phyloP scores from a whole-genome alignment of 2,329 filamentous ascomycete genomes.

The Aspergillus aculeatus region DNA sequence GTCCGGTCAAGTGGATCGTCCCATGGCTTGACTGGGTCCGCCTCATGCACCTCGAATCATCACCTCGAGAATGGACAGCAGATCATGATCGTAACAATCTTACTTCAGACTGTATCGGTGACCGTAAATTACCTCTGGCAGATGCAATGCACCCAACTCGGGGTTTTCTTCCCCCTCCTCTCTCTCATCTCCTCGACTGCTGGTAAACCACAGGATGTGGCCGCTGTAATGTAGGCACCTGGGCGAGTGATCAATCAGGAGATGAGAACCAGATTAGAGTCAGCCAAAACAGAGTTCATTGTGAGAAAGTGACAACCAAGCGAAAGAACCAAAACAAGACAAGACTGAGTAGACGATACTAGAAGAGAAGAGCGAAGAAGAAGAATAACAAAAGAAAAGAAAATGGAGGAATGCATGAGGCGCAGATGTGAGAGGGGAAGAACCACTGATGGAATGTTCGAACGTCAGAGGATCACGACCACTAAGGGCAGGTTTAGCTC shows the following conservation, averaged over 20 bases:
- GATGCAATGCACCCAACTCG: background rate
- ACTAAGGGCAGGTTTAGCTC: conserved; percentile 3
- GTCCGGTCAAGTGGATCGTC: background rate
- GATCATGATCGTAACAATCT: background rate
- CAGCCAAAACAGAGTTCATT: no score
- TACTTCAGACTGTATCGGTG: background rate
- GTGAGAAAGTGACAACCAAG: background rate
- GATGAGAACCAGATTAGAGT: background rate
- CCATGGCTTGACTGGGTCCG: background rate
- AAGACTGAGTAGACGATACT: background rate
- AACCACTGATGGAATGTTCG: conserved; percentile 17
- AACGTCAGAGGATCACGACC: conserved; percentile 14
- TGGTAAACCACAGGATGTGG: background rate
- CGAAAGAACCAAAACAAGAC: background rate
- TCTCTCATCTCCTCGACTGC: background rate
- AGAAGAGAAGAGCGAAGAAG: background rate
- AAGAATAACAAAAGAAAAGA: background rate
- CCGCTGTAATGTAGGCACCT: background rate
- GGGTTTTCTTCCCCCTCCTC: background rate
- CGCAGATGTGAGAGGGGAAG: conserved; percentile 7
- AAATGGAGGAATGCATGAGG: conserved; percentile 13
- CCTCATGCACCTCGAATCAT: background rate
- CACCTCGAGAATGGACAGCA: background rate
- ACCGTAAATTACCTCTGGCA: background rate
- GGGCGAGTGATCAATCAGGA: background rate